Base-by-base conservation (phyloP, 2,329 filamentous ascomycete species). In the Colletotrichum neosansevieriae region DNA sequence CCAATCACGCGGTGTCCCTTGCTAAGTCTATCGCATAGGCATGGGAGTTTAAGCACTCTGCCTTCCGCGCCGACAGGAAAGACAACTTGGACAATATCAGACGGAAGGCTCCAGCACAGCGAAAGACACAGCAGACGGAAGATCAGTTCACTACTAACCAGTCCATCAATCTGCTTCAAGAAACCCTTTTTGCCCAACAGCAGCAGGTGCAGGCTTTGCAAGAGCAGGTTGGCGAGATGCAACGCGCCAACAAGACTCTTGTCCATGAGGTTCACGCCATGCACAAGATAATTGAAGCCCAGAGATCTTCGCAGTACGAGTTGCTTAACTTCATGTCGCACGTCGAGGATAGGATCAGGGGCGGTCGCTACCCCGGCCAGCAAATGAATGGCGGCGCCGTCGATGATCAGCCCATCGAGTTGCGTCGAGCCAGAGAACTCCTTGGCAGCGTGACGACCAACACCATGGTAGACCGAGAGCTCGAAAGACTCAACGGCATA, bases 41-140 rank as follows among this genome's bases (percentile, higher is more conserved):
- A 12, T 97, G 93, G 93, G 96, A 99, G 77, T 99, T 99, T 78
- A 97, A 96, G 78, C 96, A 99, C 76, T 95, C 95, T 12, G 94
- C 97, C 75, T 99, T 99, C 82, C 92, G 94, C 74, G 91, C 92
- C 72, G 95, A 98, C 80, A 97, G 95, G 81, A 98, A 98, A 79
- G 94, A 98, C 77, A 96, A 94, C 51, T 85, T 99, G 54, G 96
- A 99, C 76, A 98, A 98, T 73, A 99, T 99, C 75, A 90, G 94
- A 75, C 88, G 96, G 73, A 99, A 99, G 82, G 95, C 96, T 2
- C 96, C 96, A 0, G 94, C 95, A 2, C 93, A 95, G 3, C 86
- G 95, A 72, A 98, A 98, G 77, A 80, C 85, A 3, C 87, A 88
- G 72, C 82, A 83, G 11, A 78, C 84, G 17, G 91, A 90, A 64